These are phyloP conservation scores for Wallacemonas sp. DNA, from an alignment of 208 protist genomes.

Conservation along the genomic window DNA sequence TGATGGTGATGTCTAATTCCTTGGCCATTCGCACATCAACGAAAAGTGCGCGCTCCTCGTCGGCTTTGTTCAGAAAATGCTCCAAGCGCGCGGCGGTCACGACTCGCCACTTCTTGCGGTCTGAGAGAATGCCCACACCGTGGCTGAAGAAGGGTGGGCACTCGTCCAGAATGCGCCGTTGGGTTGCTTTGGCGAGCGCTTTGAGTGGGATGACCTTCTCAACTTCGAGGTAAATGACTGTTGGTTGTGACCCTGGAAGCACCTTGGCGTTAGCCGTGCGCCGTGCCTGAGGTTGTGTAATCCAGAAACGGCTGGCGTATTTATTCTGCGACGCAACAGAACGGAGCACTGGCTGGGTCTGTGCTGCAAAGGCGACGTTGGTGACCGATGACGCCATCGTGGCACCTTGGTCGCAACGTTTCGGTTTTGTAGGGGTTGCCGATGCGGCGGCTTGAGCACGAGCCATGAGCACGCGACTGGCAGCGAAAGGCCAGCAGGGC, in stretches of 20 bases:
- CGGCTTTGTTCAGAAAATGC: slow-evolving; percentile 60
- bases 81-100: slow-evolving; percentile 77
- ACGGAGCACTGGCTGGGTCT: slow-evolving; percentile 51
- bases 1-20: slow-evolving; percentile 53
- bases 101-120: slow-evolving; percentile 79
- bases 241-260: slow-evolving; percentile 60
- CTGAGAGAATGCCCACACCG: slow-evolving; percentile 86
- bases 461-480: neutral
- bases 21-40: slow-evolving; percentile 61
- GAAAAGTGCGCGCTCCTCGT: slow-evolving; percentile 80
- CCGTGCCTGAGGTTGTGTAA: slow-evolving; percentile 75
- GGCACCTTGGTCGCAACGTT: slow-evolving; percentile 16
- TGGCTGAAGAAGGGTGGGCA: slow-evolving; percentile 87
- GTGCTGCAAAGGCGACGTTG: slow-evolving; percentile 63
- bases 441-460: neutral
- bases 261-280: slow-evolving; percentile 74
- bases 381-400: slow-evolving; percentile 83
- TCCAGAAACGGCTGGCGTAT: slow-evolving; percentile 75
- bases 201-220: slow-evolving; percentile 75
- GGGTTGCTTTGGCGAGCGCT: slow-evolving; percentile 45
- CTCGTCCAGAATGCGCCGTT: slow-evolving; percentile 80
- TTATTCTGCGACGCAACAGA: slow-evolving; percentile 29
- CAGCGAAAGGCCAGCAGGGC: neutral
- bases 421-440: neutral
- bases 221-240: slow-evolving; percentile 74